Percentiles rank a stretch among this genome's conserved stretches.
Conservation (phyloP, 2,329 filamentous ascomycete species). For the Capronia americana region DNA sequence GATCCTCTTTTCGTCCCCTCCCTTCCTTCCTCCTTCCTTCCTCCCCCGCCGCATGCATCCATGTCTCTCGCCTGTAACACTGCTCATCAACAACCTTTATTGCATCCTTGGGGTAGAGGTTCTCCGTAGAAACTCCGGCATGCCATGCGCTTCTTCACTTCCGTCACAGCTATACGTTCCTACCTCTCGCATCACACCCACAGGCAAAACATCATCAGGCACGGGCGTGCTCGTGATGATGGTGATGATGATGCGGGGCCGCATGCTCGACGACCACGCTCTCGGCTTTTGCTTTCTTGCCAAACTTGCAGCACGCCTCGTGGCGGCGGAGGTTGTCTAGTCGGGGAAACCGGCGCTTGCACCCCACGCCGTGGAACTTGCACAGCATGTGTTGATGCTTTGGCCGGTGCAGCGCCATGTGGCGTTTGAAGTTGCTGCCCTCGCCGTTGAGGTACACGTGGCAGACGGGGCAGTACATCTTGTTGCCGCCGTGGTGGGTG, state of each 20-base stretch:
- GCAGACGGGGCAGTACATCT: constrained; percentile 40
- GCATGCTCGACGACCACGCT: not conserved
- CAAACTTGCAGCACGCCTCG: constrained; percentile 40
- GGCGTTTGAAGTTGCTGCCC: constrained; percentile 39
- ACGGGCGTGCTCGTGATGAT: constrained; percentile 23
- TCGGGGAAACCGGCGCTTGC: constrained; percentile 38
- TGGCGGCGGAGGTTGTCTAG: constrained; percentile 39
- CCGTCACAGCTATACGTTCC: too few relatives aligned
- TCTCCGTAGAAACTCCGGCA: too few relatives aligned
- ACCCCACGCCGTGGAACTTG: constrained; percentile 39
- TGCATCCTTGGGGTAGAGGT: too few relatives aligned
- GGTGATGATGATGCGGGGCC: constrained; percentile 31
- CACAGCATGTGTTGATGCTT: constrained; percentile 40
- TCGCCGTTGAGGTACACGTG: constrained; percentile 39
- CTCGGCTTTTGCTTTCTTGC: constrained; percentile 35
- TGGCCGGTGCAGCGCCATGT: constrained; percentile 40
- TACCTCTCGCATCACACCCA: not conserved
- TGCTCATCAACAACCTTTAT: too few relatives aligned
- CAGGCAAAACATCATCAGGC: not conserved
- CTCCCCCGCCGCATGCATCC: too few relatives aligned
- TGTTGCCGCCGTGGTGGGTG: constrained; percentile 36
- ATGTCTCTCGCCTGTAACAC: too few relatives aligned
- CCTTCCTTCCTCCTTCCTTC: too few relatives aligned
- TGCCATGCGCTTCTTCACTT: too few relatives aligned
- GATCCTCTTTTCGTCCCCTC: too few relatives aligned